Conservation (phyloP, 1,284 basidiomycete species). For the Trametes pubescens region DNA sequence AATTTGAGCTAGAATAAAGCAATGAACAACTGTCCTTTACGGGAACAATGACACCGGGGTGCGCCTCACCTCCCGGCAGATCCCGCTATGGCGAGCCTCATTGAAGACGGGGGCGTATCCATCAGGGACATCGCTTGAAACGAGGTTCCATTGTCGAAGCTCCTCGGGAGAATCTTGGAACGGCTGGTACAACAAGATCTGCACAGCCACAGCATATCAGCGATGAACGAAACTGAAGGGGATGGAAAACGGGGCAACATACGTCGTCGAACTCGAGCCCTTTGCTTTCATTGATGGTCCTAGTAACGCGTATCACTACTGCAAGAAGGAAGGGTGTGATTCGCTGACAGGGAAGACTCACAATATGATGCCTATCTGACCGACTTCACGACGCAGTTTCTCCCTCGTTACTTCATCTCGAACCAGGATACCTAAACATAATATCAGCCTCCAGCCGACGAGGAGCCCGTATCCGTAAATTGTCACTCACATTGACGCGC, state of each 20-base stretch:
- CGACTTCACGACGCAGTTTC: slow-evolving; percentile 60
- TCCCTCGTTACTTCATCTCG: slow-evolving; percentile 62
- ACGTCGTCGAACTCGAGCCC: slow-evolving; percentile 78
- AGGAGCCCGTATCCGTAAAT: background rate
- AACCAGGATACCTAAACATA: slow-evolving; percentile 70
- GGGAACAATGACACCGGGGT: background rate
- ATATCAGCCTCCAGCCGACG: background rate
- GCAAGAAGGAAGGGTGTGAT: background rate
- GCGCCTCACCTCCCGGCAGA: slow-evolving; percentile 64
- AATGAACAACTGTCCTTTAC: background rate
- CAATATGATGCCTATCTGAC: slow-evolving; percentile 69
- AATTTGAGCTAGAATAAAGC: slow-evolving; percentile 61
- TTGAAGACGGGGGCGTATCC: slow-evolving; percentile 58
- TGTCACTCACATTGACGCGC: slow-evolving; percentile 65
- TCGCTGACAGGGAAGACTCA: slow-evolving; percentile 41
- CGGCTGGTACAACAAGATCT: slow-evolving; percentile 78
- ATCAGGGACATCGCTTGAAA: slow-evolving; percentile 55
- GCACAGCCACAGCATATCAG: slow-evolving; percentile 1
- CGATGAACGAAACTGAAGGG: background rate
- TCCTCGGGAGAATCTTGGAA: slow-evolving; percentile 68
- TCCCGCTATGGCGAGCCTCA: slow-evolving; percentile 58
- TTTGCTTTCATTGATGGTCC: slow-evolving; percentile 79
- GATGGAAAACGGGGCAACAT: slow-evolving; percentile 46
- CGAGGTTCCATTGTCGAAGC: slow-evolving; percentile 62
- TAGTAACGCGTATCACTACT: slow-evolving; percentile 35